Conservation (phyloP, 148 eudicot species). For the Tetragonia tetragonoides region DNA sequence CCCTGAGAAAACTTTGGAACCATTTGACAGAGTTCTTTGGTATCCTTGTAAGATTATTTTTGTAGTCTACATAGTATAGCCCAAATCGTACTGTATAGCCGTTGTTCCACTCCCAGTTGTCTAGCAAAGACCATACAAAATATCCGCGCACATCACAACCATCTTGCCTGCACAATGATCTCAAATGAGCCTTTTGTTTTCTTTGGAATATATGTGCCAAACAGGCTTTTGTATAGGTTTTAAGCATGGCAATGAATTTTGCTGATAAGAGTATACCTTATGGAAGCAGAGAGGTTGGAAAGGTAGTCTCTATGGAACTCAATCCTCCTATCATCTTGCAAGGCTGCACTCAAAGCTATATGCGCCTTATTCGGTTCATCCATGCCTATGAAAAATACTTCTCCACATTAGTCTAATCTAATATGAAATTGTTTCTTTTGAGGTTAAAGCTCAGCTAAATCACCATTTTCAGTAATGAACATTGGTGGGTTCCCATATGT, state of each 20-base stretch:
- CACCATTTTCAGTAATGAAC: slow-evolving; percentile 86
- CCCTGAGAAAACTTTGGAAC: slow-evolving; percentile 60
- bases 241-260: background rate
- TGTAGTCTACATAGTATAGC: slow-evolving; percentile 83
- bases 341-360: slow-evolving; percentile 50
- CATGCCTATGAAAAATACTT: slow-evolving; percentile 49
- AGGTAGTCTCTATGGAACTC: slow-evolving; percentile 80
- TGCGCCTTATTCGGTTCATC: slow-evolving; percentile 61
- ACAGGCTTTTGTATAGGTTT: background rate
- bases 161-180: slow-evolving; percentile 61
- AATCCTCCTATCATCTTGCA: slow-evolving; percentile 81
- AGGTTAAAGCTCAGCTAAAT: background rate
- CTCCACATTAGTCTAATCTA: background rate
- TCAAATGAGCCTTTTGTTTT: background rate
- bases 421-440: background rate
- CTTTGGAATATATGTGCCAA: no score
- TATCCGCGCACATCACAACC: slow-evolving; percentile 81
- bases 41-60: slow-evolving; percentile 83
- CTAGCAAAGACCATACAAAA: slow-evolving; percentile 93
- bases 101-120: slow-evolving; percentile 96
- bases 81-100: slow-evolving; percentile 86
- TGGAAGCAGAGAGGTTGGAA: slow-evolving; percentile 89
- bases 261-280: slow-evolving; percentile 43
- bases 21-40: slow-evolving; percentile 82
- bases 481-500: slow-evolving; percentile 74